phyloP scores from a whole-genome alignment of 2,329 filamentous ascomycete genomes.

The Pestalotiopsis sp. region DNA sequence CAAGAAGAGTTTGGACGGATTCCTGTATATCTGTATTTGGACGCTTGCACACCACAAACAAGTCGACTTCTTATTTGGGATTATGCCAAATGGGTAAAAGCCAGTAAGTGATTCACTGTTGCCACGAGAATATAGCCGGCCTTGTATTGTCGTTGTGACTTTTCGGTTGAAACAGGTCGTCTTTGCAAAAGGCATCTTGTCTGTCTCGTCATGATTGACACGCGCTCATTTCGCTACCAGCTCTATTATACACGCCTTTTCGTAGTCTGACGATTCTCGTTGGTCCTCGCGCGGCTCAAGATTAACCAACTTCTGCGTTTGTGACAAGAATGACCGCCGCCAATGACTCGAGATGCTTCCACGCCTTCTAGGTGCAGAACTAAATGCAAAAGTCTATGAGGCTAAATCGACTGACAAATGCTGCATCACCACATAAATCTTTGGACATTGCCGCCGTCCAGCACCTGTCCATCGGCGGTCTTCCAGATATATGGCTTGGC shows the following conservation, averaged over 20 bases:
- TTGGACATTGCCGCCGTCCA: conserved; percentile 63
- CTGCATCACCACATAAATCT: conserved; percentile 76
- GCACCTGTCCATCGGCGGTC: conserved; percentile 49
- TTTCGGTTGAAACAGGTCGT: neutral
- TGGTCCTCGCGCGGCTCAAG: neutral
- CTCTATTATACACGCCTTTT: neutral
- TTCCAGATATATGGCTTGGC: conserved; percentile 69
- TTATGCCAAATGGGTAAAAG: no score
- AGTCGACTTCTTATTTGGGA: no score
- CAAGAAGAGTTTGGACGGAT: neutral
- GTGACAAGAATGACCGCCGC: neutral
- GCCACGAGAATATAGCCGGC: no score
- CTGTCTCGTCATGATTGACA: neutral
- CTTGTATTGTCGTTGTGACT: no score
- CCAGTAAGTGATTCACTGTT: no score
- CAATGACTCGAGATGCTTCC: neutral
- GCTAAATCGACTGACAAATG: neutral
- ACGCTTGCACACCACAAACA: no score
- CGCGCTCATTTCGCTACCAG: neutral
- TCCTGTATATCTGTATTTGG: no score
- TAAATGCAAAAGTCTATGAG: neutral
- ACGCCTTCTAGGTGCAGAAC: neutral
- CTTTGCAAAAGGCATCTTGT: neutral
- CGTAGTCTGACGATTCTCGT: neutral
- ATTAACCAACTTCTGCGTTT: neutral